These are phyloP conservation scores for Wickerhamiella australiensis DNA, from an alignment of 805 yeast genomes.

Conservation along the genomic window DNA sequence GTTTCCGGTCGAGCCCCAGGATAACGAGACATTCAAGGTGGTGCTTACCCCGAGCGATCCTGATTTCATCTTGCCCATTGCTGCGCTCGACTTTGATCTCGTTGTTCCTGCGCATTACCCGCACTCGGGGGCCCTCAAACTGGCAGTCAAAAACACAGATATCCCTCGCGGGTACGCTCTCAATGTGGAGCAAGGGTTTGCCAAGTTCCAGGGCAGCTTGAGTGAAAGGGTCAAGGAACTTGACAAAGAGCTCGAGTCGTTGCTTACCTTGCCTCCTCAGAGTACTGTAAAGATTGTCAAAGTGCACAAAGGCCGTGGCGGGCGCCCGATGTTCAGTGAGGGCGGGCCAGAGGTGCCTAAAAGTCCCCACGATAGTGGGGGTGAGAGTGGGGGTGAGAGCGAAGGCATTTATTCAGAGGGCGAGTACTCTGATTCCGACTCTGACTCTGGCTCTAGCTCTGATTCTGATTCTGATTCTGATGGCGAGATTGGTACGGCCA, in stretches of 20 bases:
- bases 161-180: constrained; percentile 57
- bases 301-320: constrained; percentile 4
- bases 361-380: constrained; percentile 17
- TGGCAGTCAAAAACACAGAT: constrained; percentile 50
- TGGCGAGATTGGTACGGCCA: constrained; percentile 3
- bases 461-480: constrained; percentile 8
- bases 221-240: constrained; percentile 43
- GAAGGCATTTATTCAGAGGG: constrained; percentile 14
- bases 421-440: constrained; percentile 15
- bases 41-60: constrained; percentile 48
- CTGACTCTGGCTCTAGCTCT: constrained; percentile 18
- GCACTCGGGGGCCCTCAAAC: constrained; percentile 33
- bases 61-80: constrained; percentile 56
- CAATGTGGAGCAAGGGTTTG: constrained; percentile 57
- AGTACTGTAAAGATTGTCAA: constrained; percentile 49
- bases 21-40: constrained; percentile 18
- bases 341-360: background rate
- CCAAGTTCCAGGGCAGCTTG: constrained; percentile 31
- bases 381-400: constrained; percentile 14
- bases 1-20: constrained; percentile 15
- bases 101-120: constrained; percentile 49
- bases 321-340: background rate
- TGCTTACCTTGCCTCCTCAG: constrained; percentile 46
- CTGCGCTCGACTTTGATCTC: constrained; percentile 40
- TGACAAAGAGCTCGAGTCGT: constrained; percentile 46